phyloP scores from a whole-genome alignment of 164 flowering plant genomes.

The Liquidambar formosana region DNA sequence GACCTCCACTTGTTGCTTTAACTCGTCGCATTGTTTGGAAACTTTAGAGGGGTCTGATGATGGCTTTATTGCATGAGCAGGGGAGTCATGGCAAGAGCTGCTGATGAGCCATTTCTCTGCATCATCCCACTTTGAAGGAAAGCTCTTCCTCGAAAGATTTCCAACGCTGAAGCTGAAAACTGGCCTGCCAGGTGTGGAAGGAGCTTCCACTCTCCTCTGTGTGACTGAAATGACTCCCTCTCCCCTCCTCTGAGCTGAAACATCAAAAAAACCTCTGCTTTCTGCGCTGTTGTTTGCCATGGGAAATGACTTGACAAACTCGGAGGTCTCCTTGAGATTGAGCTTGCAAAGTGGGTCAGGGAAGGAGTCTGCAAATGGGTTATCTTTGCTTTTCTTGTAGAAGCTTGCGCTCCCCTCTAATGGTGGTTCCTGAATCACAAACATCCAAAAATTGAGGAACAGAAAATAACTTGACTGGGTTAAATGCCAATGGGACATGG shows the following conservation, averaged over 20 bases:
- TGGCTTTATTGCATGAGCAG: slow-evolving; percentile 46
- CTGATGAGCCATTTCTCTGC: slow-evolving; percentile 90
- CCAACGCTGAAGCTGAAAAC: slow-evolving; percentile 70
- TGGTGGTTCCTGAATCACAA: slow-evolving; percentile 38
- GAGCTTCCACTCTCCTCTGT: slow-evolving; percentile 62
- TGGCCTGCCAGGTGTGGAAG: slow-evolving; percentile 87
- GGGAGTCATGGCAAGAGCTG: slow-evolving; percentile 69
- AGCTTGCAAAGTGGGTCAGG: slow-evolving; percentile 85
- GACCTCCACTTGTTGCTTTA: slow-evolving; percentile 41
- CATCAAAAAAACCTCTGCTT: slow-evolving; percentile 31
- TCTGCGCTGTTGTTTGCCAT: slow-evolving; percentile 25
- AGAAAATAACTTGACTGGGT: slow-evolving; percentile 3
- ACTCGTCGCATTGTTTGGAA: slow-evolving; percentile 22
- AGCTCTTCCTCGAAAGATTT: slow-evolving; percentile 50
- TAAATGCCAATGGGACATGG: neutral
- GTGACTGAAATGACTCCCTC: slow-evolving; percentile 43
- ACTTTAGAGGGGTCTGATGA: slow-evolving; percentile 33
- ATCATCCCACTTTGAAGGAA: slow-evolving; percentile 97
- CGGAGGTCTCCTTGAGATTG: slow-evolving; percentile 80
- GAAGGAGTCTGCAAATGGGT: slow-evolving; percentile 61
- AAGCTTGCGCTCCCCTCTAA: slow-evolving; percentile 37
- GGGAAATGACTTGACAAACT: slow-evolving; percentile 78
- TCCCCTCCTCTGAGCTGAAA: slow-evolving; percentile 51
- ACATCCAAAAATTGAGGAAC: slow-evolving; percentile 1
- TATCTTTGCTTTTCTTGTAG: slow-evolving; percentile 34